These are phyloP conservation scores for Athelia psychrophila DNA, from an alignment of 1,284 basidiomycete species.

Conservation along the genomic window DNA sequence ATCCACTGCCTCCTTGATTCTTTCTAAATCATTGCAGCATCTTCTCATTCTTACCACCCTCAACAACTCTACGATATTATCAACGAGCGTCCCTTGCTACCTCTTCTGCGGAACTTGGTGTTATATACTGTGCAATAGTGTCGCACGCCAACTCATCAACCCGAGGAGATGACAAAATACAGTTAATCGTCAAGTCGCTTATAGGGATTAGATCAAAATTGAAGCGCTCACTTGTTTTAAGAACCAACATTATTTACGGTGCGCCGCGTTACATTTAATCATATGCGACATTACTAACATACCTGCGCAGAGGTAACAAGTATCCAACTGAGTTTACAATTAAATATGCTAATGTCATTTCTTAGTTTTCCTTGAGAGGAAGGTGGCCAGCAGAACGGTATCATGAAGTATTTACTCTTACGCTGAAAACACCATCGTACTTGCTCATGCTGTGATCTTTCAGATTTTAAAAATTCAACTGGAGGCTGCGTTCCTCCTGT, in stretches of 20 bases:
- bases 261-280: too few relatives aligned
- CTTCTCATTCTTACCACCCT: slow-evolving; percentile 67
- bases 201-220: slow-evolving; percentile 67
- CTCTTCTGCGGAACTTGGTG: slow-evolving; percentile 56
- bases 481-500: slow-evolving; percentile 58
- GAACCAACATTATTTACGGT: slow-evolving; percentile 65
- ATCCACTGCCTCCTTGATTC: background rate
- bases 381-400: slow-evolving; percentile 70
- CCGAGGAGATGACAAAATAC: slow-evolving; percentile 41
- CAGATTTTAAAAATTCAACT: slow-evolving; percentile 27
- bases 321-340: background rate
- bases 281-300: too few relatives aligned
- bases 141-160: slow-evolving; percentile 52
- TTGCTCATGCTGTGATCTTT: slow-evolving; percentile 2
- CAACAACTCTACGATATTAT: slow-evolving; percentile 67
- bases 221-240: slow-evolving; percentile 51
- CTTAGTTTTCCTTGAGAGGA: slow-evolving; percentile 64
- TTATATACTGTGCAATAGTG: slow-evolving; percentile 65
- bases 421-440: background rate
- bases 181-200: slow-evolving; percentile 53
- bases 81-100: slow-evolving; percentile 63
- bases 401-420: slow-evolving; percentile 52
- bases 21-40: slow-evolving; percentile 35
- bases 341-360: background rate
- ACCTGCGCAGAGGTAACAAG: too few relatives aligned